Evolutionary conservation across 139 green algal species (phyloP).

Genomic region (Diplosphaera chodatii): DNA sequence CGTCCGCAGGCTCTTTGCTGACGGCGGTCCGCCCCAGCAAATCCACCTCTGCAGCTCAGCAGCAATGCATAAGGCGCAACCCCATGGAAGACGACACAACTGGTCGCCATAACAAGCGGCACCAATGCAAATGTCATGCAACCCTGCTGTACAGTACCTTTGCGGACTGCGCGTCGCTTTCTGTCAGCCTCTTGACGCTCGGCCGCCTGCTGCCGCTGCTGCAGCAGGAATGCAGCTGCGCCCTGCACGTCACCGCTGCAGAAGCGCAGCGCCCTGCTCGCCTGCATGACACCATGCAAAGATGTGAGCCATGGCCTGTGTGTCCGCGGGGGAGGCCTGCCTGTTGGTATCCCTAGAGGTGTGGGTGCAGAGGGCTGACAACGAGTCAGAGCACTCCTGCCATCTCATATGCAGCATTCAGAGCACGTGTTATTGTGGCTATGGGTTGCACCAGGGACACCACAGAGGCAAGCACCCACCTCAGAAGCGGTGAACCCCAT

Average conservation of each 20-base stretch:
- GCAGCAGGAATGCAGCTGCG: slow-evolving; percentile 40
- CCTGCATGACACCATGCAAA: not conserved
- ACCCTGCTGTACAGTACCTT: too few relatives aligned
- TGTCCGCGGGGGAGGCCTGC: too few relatives aligned
- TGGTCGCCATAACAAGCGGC: not conserved
- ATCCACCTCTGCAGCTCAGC: not conserved
- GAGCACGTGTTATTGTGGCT: too few relatives aligned
- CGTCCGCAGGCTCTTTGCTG: slow-evolving; percentile 35
- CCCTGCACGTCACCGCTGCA: slow-evolving; percentile 26
- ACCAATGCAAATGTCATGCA: not conserved
- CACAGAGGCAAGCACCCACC: too few relatives aligned
- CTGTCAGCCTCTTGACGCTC: not conserved
- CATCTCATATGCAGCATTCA: too few relatives aligned
- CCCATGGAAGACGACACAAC: too few relatives aligned
- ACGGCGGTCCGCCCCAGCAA: slow-evolving; percentile 19
- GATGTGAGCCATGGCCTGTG: too few relatives aligned
- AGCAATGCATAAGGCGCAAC: too few relatives aligned
- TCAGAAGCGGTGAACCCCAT: slow-evolving; percentile 58
- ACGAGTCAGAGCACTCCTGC: too few relatives aligned
- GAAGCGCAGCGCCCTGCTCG: slow-evolving; percentile 40
- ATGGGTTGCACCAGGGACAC: too few relatives aligned
- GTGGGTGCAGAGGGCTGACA: too few relatives aligned
- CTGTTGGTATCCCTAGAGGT: too few relatives aligned
- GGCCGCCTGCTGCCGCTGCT: slow-evolving; percentile 23
- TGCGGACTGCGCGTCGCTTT: slow-evolving; percentile 1